Evolutionary conservation across 768 basidiomycete species (phyloP), one percentile per base, ranked within the genome.

Genomic region (Paxillus involutus): DNA sequence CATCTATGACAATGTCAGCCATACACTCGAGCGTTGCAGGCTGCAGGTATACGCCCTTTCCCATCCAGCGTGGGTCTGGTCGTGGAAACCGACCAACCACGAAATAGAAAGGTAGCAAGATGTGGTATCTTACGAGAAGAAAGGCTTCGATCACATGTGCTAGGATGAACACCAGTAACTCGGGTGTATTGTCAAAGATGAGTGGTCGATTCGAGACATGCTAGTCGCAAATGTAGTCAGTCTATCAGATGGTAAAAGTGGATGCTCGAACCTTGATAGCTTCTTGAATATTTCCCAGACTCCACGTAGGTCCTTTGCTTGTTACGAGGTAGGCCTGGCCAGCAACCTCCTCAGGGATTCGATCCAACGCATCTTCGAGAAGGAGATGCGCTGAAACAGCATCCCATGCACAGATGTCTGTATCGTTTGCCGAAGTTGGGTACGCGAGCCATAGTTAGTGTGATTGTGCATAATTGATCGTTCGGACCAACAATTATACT

Each of bases 371-470:
- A 57, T 71, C 65, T 48, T 73, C 71, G 32, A 64, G 59, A 1
- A 65, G 37, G 17, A 74, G 59, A 55, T 74, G 71, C 4, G 73
- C 71, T 12, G 73, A 66, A 4, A 69, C 71, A 33, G 61, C 69
- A 53, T 74, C 73, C 71, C 71, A 74, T 1, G 64, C 73, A 53
- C 71, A 70, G 16, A 73, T 63, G 62, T 17, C 61, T 63, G 64
- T 66, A 72, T 9, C 50, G 52, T 40, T 65, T 59, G 55, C 73
- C 73, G 57, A 65, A 74, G 10, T 64, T 51, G 1, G 71, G 71
- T 9, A 70, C 59, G 26, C 62, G 63, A 14, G 67, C 53, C 65
- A 72, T 67, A 29, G 56, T 64, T 19, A 73, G 50, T n/a, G 71
- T 68, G 49, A 63, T 67, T 11, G 66, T 68, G 16, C 69, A 46